Conservation (phyloP, 495 filamentous ascomycete genomes). For the Tuber umbilicatum region DNA sequence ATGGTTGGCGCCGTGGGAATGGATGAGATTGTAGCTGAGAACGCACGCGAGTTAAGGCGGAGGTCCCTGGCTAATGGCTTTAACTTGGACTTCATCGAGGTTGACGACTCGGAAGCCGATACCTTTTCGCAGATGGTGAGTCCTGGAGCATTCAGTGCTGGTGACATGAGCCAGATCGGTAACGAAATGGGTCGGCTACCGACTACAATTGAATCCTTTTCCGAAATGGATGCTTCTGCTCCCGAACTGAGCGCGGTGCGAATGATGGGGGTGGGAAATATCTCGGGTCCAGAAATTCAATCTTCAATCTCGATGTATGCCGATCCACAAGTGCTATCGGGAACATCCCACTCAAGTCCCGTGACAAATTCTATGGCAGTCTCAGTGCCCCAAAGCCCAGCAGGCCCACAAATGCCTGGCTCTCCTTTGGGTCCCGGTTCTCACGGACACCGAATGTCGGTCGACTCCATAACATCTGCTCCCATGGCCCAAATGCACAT, state of each 20-base stretch:
- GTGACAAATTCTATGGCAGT: slow-evolving; percentile 32
- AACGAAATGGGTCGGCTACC: slow-evolving; percentile 35
- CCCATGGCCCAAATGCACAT: slow-evolving; percentile 37
- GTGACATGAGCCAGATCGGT: slow-evolving; percentile 34
- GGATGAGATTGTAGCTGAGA: slow-evolving; percentile 40
- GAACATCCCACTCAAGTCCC: slow-evolving; percentile 36
- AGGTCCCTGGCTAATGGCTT: slow-evolving; percentile 41
- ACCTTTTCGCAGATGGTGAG: slow-evolving; percentile 36
- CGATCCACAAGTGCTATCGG: slow-evolving; percentile 34
- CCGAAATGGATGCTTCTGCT: slow-evolving; percentile 32
- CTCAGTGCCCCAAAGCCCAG: slow-evolving; percentile 37
- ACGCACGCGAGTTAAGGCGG: slow-evolving; percentile 33
- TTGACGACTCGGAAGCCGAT: slow-evolving; percentile 31
- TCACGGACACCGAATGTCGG: slow-evolving; percentile 29
- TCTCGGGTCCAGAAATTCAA: slow-evolving; percentile 39
- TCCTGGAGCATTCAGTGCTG: slow-evolving; percentile 27
- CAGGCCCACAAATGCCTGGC: slow-evolving; percentile 35
- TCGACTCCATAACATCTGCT: slow-evolving; percentile 33
- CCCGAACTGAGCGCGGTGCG: slow-evolving; percentile 33
- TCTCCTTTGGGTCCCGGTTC: slow-evolving; percentile 31
- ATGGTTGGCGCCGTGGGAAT: slow-evolving; percentile 38
- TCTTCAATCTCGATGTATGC: slow-evolving; percentile 39
- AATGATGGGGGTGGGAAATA: slow-evolving; percentile 37
- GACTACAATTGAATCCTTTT: slow-evolving; percentile 35
- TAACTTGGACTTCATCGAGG: slow-evolving; percentile 34